Base-by-base conservation (phyloP, 352 stramenopile genomes). In the Globisporangium heterothallicum region DNA sequence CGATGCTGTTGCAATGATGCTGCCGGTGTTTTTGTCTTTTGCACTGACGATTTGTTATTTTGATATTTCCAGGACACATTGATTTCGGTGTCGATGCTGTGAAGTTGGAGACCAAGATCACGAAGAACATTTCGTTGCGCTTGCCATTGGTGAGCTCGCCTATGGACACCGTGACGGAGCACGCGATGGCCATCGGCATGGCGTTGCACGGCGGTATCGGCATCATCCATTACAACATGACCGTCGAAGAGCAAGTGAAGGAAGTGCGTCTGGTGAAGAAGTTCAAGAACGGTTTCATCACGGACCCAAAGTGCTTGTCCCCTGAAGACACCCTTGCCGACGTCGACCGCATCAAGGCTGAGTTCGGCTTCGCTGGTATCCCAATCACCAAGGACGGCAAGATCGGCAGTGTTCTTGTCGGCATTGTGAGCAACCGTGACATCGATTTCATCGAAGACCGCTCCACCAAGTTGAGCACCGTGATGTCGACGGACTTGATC, bases 211-310 rank as follows among this genome's bases (percentile, higher is more conserved):
- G 97, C 36, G 93, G 95, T 30, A 98, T 99, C 57, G 97, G 97
- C 27, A 98, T 99, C 63, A 99, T 99, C 63, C 97, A 99, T 78
- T 99, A 99, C 74, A 99, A 99, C 88, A 98, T 98, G 82, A 97
- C 83, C 25, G 69, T 98, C 25, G 91, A 98, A 58, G 96, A 99
- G 56, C 97, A 99, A 76, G 96, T 88, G 22, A 92, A 93, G 61
- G 86, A 95, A 62, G 89, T 97, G 70, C 68, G 70, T 29, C 72
- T 94, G 19, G 97, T 99, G 26, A 99, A 99, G 81, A 97, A 98
- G 60, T 99, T 98, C 78, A 99, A 99, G 81, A 99, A 99, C 72
- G 97, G 97, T 35, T 99, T 99, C 79, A 99, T 99, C 73, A 97
- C 94, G 25, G 94, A 99, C 76, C 97, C 97, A 38, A 94, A 98